These are phyloP conservation scores for Cardiospermum halicacabum DNA, from an alignment of 345 rosid species.

Conservation along the genomic window DNA sequence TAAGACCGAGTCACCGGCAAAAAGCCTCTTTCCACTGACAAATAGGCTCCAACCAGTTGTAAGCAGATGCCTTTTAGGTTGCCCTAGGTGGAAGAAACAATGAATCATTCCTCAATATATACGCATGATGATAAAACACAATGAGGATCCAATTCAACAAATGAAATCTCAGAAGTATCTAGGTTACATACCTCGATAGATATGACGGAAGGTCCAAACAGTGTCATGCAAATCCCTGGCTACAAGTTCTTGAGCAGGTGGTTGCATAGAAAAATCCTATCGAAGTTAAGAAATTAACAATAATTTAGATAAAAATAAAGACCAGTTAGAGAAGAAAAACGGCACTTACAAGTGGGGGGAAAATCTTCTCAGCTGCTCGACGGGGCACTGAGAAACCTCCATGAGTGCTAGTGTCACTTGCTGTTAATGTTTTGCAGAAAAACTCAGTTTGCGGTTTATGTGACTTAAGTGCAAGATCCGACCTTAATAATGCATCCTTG, in stretches of 20 bases:
- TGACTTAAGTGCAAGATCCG: constrained; percentile 78
- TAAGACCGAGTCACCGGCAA: constrained; percentile 81
- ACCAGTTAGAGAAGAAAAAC: not conserved
- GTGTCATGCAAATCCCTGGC: constrained; percentile 92
- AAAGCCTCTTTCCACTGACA: constrained; percentile 78
- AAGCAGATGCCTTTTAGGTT: constrained; percentile 87
- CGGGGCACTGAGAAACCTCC: constrained; percentile 99
- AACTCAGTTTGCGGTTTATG: constrained; percentile 73
- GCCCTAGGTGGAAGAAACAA: constrained; percentile 43
- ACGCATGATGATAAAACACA: constrained; percentile 5
- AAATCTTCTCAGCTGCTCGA: constrained; percentile 91
- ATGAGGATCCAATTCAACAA: not conserved
- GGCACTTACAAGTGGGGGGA: constrained; percentile 72
- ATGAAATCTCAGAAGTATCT: not conserved
- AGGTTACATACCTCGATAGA: constrained; percentile 67
- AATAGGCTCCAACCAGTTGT: constrained; percentile 94
- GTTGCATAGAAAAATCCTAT: constrained; percentile 92
- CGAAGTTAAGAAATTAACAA: constrained; percentile 14
- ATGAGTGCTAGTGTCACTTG: constrained; percentile 98
- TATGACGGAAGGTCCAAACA: constrained; percentile 88
- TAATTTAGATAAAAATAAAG: not conserved
- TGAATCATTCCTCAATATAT: constrained; percentile 7
- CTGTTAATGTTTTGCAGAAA: constrained; percentile 93
- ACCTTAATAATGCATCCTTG: constrained; percentile 78
- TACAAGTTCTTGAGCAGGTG: constrained; percentile 86